Percentiles rank a stretch among this genome's conserved stretches.
Conservation (phyloP, 495 filamentous ascomycete species). For the Pyrenula massariospora region DNA sequence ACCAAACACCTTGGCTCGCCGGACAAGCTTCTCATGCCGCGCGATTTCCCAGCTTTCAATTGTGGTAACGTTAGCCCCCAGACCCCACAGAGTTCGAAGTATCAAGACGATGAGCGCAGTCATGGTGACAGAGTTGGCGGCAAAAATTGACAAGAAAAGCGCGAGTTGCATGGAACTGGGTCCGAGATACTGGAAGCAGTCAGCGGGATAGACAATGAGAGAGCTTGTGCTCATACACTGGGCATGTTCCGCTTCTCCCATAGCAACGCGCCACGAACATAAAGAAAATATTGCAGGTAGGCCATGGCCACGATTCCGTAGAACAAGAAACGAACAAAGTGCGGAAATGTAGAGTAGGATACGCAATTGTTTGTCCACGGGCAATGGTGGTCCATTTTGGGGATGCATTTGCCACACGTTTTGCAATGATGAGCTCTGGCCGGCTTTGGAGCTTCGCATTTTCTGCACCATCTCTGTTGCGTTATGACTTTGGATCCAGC, state of each 20-base stretch:
- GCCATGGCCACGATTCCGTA: conserved; percentile 61
- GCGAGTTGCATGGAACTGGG: conserved; percentile 50
- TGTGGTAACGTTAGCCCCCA: conserved; percentile 58
- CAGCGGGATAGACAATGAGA: not conserved
- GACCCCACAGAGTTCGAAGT: conserved; percentile 42
- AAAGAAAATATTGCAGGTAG: conserved; percentile 49
- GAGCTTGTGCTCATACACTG: not conserved
- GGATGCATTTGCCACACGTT: conserved; percentile 72
- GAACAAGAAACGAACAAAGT: conserved; percentile 80
- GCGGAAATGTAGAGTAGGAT: conserved; percentile 76
- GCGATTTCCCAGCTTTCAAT: conserved; percentile 94
- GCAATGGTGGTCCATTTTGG: conserved; percentile 98
- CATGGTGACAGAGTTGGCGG: conserved; percentile 48
- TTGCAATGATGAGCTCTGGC: conserved; percentile 88
- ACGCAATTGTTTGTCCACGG: conserved; percentile 95
- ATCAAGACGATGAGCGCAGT: conserved; percentile 59
- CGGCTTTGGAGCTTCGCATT: conserved; percentile 73
- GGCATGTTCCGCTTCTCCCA: not conserved
- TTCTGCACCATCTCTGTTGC: conserved; percentile 66
- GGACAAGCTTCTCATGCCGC: conserved; percentile 64
- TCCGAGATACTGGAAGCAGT: conserved; percentile 52
- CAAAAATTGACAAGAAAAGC: conserved; percentile 52
- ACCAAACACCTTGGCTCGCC: conserved; percentile 42
- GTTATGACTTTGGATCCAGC: conserved; percentile 15
- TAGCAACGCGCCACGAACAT: conserved; percentile 35